Evolutionary conservation across 2,329 filamentous ascomycete genomes (phyloP).

Genomic region (Stagonosporopsis rhizophila): DNA sequence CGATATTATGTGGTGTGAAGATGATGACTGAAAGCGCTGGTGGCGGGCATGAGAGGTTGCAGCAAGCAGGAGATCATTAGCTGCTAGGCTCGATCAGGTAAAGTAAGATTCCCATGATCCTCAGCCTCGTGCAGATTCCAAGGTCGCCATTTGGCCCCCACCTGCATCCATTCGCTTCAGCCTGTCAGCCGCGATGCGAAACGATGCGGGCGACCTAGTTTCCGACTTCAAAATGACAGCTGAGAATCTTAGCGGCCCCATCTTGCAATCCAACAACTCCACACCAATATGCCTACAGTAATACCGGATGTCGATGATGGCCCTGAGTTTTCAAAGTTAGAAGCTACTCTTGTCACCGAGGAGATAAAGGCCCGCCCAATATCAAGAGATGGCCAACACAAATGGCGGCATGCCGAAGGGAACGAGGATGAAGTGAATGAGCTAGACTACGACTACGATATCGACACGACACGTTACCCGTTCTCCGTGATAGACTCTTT

Average conservation of each 20-base stretch:
- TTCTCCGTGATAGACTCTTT: background rate
- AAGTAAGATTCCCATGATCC: background rate
- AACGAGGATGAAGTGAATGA: slow-evolving; percentile 1
- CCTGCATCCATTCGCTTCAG: background rate
- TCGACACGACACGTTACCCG: background rate
- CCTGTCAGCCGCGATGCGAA: background rate
- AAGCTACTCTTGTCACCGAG: background rate
- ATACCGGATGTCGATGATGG: background rate
- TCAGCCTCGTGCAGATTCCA: background rate
- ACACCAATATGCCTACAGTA: background rate
- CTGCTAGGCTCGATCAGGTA: background rate
- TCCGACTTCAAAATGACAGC: background rate
- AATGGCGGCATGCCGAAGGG: background rate
- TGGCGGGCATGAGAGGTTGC: background rate
- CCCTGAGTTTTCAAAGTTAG: slow-evolving; percentile 4
- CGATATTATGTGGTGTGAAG: background rate
- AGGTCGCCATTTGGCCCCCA: background rate
- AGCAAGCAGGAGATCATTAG: background rate
- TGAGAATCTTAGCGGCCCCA: background rate
- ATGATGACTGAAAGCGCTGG: slow-evolving; percentile 3
- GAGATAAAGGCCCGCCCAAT: slow-evolving; percentile 1
- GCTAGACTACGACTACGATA: slow-evolving; percentile 1
- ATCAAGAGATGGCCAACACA: background rate
- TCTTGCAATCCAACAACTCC: background rate
- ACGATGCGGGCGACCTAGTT: no score